Conservation (phyloP, 2,329 filamentous ascomycete species). For the Diaporthe vexans region DNA sequence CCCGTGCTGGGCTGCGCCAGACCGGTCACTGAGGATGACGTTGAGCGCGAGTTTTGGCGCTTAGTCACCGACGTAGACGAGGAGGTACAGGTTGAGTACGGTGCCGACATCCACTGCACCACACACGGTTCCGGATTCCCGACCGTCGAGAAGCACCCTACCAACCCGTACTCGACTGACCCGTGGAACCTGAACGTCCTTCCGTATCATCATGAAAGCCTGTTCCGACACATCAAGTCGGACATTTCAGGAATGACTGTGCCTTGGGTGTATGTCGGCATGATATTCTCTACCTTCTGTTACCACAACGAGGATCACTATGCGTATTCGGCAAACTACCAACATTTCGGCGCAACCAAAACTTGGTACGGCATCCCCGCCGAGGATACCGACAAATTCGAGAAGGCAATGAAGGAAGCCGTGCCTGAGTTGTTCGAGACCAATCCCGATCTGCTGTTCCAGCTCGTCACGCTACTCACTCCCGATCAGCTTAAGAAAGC, state of each 20-base stretch:
- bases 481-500: conserved; percentile 94
- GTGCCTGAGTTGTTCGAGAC: conserved; percentile 97
- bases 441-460: conserved; percentile 95
- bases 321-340: conserved; percentile 97
- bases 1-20: conserved; percentile 84
- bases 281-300: conserved; percentile 99
- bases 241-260: conserved; percentile 99
- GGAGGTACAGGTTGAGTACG: conserved; percentile 97
- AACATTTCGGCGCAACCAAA: conserved; percentile 98
- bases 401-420: conserved; percentile 93
- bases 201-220: conserved; percentile 88
- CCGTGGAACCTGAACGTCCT: conserved; percentile 97
- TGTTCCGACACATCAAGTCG: conserved; percentile 97
- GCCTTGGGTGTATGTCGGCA: conserved; percentile 98
- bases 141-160: conserved; percentile 90
- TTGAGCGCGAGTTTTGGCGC: conserved; percentile 97
- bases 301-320: conserved; percentile 99
- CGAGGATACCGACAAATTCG: conserved; percentile 93
- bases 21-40: conserved; percentile 92
- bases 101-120: conserved; percentile 97
- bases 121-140: conserved; percentile 98
- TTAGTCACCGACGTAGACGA: conserved; percentile 94
- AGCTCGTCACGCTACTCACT: conserved; percentile 94
- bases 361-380: conserved; percentile 99
- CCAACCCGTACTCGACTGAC: conserved; percentile 88